Evolutionary conservation across 2,329 filamentous ascomycete genomes (phyloP).

Genomic region (Talaromyces sp.): DNA sequence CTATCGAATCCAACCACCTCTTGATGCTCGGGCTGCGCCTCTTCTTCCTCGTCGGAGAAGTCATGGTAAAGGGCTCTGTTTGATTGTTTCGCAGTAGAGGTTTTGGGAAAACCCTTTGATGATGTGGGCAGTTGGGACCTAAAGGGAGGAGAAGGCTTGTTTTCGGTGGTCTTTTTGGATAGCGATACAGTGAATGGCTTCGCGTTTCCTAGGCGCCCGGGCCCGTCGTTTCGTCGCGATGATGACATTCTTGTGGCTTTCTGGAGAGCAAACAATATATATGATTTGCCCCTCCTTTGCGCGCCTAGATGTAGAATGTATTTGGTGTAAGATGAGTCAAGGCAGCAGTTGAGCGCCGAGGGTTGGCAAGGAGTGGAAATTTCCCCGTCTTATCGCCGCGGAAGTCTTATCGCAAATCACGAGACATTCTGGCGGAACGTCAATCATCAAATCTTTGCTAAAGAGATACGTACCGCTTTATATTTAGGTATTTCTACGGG

Average conservation of each 20-base stretch:
- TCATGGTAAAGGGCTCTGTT: constrained; percentile 33
- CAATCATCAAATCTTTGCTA: background rate
- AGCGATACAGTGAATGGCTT: constrained; percentile 41
- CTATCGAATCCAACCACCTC: constrained; percentile 52
- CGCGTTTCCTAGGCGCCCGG: background rate
- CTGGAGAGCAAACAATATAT: background rate
- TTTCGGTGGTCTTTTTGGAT: constrained; percentile 16
- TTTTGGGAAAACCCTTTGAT: background rate
- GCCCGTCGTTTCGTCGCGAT: background rate
- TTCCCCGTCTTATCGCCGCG: background rate
- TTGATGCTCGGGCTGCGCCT: constrained; percentile 31
- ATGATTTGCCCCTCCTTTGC: background rate
- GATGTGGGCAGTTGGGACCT: constrained; percentile 14
- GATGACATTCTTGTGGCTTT: background rate
- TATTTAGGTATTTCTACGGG: background rate
- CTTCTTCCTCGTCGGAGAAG: constrained; percentile 54
- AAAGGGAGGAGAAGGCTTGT: constrained; percentile 25
- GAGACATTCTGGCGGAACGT: background rate
- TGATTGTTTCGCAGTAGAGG: constrained; percentile 19
- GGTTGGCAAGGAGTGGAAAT: background rate
- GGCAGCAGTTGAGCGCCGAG: background rate
- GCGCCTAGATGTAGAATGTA: background rate
- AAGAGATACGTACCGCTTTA: background rate
- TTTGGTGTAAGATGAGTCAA: background rate
- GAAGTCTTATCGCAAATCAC: constrained; percentile 1